Conservation (phyloP, 257 asterid genomes). For the Petunia axillaris region DNA sequence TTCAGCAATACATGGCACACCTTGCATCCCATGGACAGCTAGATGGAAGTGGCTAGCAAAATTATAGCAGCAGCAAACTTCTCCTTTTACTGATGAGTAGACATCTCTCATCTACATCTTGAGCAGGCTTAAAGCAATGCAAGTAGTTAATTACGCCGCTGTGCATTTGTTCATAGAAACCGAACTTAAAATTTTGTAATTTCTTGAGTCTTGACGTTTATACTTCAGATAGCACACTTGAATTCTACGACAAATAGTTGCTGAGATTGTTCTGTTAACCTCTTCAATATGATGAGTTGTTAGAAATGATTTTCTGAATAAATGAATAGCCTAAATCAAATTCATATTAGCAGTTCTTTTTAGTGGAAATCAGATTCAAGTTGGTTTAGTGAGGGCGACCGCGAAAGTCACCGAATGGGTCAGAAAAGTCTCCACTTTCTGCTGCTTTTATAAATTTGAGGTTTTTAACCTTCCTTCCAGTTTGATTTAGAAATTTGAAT, state of each 20-base stretch:
- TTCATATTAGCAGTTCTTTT: not conserved
- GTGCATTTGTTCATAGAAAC: not conserved
- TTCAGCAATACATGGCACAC: constrained; percentile 92
- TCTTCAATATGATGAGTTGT: not conserved
- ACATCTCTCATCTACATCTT: not conserved
- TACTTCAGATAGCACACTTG: not conserved
- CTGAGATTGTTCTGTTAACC: not conserved
- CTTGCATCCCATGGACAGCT: constrained; percentile 79
- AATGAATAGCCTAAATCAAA: not conserved
- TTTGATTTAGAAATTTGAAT: too few relatives aligned
- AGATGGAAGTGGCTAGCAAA: constrained; percentile 77
- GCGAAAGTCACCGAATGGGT: too few relatives aligned
- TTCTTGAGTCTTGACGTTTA: not conserved
- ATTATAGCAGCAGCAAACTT: not conserved
- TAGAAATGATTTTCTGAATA: not conserved
- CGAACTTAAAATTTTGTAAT: not conserved
- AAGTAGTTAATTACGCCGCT: not conserved
- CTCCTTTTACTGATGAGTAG: not conserved
- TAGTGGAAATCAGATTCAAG: too few relatives aligned
- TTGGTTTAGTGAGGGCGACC: too few relatives aligned
- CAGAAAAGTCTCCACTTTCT: too few relatives aligned
- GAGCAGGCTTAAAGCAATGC: not conserved
- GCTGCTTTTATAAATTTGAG: not conserved
- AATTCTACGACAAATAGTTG: not conserved
- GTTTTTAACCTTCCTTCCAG: too few relatives aligned